These are phyloP conservation scores for Pholiota conissans DNA, from an alignment of 768 basidiomycete species.

Conservation along the genomic window DNA sequence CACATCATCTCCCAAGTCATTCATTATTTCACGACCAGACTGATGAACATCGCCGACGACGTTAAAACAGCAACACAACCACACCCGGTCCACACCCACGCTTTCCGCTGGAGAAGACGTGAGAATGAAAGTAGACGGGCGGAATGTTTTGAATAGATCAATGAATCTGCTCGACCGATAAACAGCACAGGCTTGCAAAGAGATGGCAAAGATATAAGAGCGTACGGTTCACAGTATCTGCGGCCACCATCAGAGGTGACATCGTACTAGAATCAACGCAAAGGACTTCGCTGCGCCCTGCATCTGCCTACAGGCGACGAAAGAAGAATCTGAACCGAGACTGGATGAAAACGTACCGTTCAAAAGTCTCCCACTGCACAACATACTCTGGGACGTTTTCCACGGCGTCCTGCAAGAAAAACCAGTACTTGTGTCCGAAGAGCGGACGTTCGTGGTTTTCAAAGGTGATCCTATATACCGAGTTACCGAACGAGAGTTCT, in stretches of 20 bases:
- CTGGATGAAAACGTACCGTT: conserved; percentile 59
- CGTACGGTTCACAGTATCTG: neutral
- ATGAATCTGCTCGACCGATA: neutral
- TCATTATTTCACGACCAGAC: neutral
- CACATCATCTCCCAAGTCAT: neutral
- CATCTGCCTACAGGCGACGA: neutral
- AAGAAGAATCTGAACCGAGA: neutral
- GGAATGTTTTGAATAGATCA: neutral
- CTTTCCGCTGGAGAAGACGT: neutral
- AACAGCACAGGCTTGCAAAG: neutral
- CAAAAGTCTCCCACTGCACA: conserved; percentile 94
- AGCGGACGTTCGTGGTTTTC: conserved; percentile 64
- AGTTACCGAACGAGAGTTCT: conserved; percentile 86
- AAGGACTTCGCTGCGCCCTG: neutral
- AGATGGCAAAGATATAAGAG: neutral
- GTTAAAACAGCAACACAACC: neutral
- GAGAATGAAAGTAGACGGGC: neutral
- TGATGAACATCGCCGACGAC: neutral
- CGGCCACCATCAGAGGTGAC: neutral
- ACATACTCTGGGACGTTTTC: conserved; percentile 97
- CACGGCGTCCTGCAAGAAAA: conserved; percentile 93
- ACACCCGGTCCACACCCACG: neutral
- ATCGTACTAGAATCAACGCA: neutral
- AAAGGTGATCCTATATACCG: conserved; percentile 87
- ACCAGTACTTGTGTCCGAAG: conserved; percentile 93